Percentiles rank a stretch among this genome's conserved stretches.
These are phyloP conservation scores for Capsella bursapastoris DNA, from an alignment of 345 rosid genomes.

Conservation along the genomic window DNA sequence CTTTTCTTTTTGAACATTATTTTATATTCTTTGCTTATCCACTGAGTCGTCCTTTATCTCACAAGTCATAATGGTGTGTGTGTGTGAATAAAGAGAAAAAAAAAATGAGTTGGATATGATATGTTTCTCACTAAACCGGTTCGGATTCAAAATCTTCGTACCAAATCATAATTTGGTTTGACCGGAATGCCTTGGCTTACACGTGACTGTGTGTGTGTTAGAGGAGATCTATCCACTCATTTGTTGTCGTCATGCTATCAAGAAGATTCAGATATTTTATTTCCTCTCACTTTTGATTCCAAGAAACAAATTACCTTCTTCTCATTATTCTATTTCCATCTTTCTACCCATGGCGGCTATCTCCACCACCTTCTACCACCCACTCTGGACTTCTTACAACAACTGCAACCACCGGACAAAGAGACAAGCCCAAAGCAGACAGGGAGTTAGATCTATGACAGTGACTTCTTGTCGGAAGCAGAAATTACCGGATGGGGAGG, in stretches of 20 bases:
- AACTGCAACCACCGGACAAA: slow-evolving; percentile 36
- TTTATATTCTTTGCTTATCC: slow-evolving; percentile 19
- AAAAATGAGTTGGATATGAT: slow-evolving; percentile 1
- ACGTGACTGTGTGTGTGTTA: background rate
- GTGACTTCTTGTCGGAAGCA: slow-evolving; percentile 37
- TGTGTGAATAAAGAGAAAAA: slow-evolving; percentile 2
- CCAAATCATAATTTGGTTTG: no score
- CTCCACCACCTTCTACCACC: slow-evolving; percentile 42
- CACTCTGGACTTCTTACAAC: slow-evolving; percentile 20
- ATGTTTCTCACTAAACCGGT: background rate
- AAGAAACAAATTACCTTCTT: background rate
- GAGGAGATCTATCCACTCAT: slow-evolving; percentile 34
- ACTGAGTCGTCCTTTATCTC: slow-evolving; percentile 30
- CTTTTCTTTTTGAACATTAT: background rate
- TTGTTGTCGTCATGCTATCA: slow-evolving; percentile 28
- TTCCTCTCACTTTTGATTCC: slow-evolving; percentile 12
- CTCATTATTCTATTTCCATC: slow-evolving; percentile 27
- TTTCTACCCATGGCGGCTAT: slow-evolving; percentile 31
- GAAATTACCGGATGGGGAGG: slow-evolving; percentile 36
- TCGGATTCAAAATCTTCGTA: background rate
- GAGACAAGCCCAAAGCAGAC: slow-evolving; percentile 32
- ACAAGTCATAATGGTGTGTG: slow-evolving; percentile 20
- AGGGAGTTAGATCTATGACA: slow-evolving; percentile 26
- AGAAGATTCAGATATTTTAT: slow-evolving; percentile 23
- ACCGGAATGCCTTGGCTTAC: background rate